A percentile compares a stretch with the other conserved stretches of the same genome.
Evolutionary conservation across 805 yeast species (phyloP).

Genomic region (Blastobotrys muscicola): DNA sequence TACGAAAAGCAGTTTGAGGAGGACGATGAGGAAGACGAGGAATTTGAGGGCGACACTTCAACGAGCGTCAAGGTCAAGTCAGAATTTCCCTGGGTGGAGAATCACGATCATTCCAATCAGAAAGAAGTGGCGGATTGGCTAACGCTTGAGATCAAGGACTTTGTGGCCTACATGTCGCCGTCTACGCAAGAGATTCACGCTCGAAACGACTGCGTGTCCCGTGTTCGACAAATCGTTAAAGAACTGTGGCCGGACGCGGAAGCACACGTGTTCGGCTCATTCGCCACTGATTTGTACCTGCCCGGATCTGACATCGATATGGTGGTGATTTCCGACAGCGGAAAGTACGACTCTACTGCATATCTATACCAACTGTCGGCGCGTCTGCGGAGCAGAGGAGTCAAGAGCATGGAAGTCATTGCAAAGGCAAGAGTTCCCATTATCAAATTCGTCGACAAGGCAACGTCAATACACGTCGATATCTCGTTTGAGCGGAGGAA

Average conservation of each 20-base stretch:
- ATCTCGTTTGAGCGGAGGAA: constrained; percentile 80
- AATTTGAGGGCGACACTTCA: neutral
- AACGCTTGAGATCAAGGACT: constrained; percentile 75
- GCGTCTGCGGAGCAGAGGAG: constrained; percentile 45
- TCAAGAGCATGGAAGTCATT: constrained; percentile 69
- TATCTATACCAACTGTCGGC: constrained; percentile 65
- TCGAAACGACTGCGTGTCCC: constrained; percentile 56
- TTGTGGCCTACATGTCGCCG: constrained; percentile 79
- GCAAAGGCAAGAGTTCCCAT: constrained; percentile 91
- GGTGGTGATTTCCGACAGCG: constrained; percentile 61
- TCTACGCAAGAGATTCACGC: constrained; percentile 58
- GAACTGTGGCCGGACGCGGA: constrained; percentile 70
- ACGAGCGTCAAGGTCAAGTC: constrained; percentile 8
- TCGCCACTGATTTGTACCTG: constrained; percentile 82
- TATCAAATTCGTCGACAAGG: constrained; percentile 75
- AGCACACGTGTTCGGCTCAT: constrained; percentile 84
- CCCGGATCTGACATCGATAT: constrained; percentile 96
- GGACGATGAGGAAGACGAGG: neutral
- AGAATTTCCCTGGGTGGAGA: constrained; percentile 65
- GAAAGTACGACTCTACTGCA: constrained; percentile 49
- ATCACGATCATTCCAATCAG: constrained; percentile 68
- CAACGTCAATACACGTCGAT: constrained; percentile 67
- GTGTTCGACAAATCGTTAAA: constrained; percentile 44
- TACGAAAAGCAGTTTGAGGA: constrained; percentile 2
- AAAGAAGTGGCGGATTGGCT: constrained; percentile 80